These are phyloP conservation scores for Mortierella sp. DNA, from an alignment of 371 early-diverging fungal genomes.

Conservation along the genomic window DNA sequence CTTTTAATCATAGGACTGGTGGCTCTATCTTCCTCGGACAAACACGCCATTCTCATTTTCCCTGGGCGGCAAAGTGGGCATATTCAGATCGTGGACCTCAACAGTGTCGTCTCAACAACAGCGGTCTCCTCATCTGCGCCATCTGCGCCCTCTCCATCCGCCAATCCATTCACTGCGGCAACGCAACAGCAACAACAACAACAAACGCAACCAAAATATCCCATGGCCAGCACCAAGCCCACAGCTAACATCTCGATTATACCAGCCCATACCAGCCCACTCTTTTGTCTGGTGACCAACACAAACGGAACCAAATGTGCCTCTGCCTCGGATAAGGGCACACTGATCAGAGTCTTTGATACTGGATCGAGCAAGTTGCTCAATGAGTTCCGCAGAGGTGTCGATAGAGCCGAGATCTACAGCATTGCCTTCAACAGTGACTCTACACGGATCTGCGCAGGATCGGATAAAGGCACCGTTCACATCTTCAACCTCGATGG, in stretches of 20 bases:
- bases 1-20: slow-evolving; percentile 64
- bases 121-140: slow-evolving; percentile 34
- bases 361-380: slow-evolving; percentile 80
- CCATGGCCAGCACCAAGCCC: slow-evolving; percentile 58
- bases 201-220: slow-evolving; percentile 42
- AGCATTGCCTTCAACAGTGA: slow-evolving; percentile 88
- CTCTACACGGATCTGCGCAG: slow-evolving; percentile 84
- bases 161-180: slow-evolving; percentile 17
- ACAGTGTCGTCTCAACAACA: slow-evolving; percentile 65
- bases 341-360: slow-evolving; percentile 92
- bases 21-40: slow-evolving; percentile 72
- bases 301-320: slow-evolving; percentile 84
- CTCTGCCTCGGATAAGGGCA: slow-evolving; percentile 91
- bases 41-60: slow-evolving; percentile 77
- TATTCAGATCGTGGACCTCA: slow-evolving; percentile 88
- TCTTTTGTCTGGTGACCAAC: slow-evolving; percentile 85
- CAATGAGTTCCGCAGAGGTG: slow-evolving; percentile 91
- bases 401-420: slow-evolving; percentile 92
- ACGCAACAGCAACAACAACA: neutral
- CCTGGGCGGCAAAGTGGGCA: slow-evolving; percentile 88
- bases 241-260: slow-evolving; percentile 83
- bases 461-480: slow-evolving; percentile 94
- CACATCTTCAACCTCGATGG: slow-evolving; percentile 92
- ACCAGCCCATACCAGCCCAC: slow-evolving; percentile 84
- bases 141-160: slow-evolving; percentile 59